phyloP scores from a whole-genome alignment of 371 early-diverging fungal species.

The Rhizopus delemar region DNA sequence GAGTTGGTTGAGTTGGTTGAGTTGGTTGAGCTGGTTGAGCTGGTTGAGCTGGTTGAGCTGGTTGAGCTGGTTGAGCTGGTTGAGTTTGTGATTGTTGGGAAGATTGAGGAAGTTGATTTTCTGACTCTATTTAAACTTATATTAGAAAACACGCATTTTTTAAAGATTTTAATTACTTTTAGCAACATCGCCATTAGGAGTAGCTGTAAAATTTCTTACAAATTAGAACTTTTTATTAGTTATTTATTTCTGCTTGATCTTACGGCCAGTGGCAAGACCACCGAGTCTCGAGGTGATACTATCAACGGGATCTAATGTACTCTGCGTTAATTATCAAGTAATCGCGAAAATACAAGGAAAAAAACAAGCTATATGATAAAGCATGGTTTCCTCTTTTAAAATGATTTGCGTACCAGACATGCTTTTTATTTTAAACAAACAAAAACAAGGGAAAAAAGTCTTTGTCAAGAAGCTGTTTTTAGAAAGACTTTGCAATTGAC shows the following conservation, averaged over 20 bases:
- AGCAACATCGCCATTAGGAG: too few species aligned
- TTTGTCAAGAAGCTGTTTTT: not conserved
- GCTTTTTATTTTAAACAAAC: not conserved
- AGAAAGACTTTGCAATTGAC: too few species aligned
- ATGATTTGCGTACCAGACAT: not conserved
- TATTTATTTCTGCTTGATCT: constrained; percentile 3
- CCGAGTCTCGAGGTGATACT: constrained; percentile 32
- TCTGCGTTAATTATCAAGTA: too few species aligned
- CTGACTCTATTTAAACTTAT: not conserved
- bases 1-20: not conserved
- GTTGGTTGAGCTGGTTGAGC: not conserved
- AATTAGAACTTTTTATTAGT: too few species aligned
- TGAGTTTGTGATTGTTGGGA: not conserved
- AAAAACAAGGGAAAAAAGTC: not conserved
- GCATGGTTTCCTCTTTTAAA: too few species aligned
- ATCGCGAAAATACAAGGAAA: too few species aligned
- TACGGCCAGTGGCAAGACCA: constrained; percentile 35
- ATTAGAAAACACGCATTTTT: not conserved
- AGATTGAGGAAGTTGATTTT: not conserved
- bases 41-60: not conserved
- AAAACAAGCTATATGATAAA: too few species aligned
- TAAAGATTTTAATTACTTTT: too few species aligned
- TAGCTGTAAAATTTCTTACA: too few species aligned
- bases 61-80: not conserved
- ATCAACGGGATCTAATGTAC: constrained; percentile 28